Percentiles rank a stretch among this genome's conserved stretches.
Conservation (phyloP, 805 yeast species). For the Sugiyamaella floridensis region DNA sequence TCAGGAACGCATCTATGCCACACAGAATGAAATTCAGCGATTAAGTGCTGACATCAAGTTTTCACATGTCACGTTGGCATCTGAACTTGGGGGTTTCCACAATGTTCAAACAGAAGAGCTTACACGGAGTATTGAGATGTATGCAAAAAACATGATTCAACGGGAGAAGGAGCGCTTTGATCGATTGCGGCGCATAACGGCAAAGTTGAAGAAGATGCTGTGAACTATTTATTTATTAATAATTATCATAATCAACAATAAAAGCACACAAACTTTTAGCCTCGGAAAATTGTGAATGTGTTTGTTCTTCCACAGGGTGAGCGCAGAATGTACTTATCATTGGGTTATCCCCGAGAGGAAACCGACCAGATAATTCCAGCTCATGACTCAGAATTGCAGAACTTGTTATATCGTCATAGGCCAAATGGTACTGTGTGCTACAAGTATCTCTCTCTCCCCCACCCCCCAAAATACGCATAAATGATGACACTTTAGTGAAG, state of each 20-base stretch:
- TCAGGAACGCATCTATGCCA: slow-evolving; percentile 25
- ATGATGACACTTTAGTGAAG: not conserved
- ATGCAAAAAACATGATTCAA: slow-evolving; percentile 17
- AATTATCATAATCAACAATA: not conserved
- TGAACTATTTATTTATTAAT: slow-evolving; percentile 1
- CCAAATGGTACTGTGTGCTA: not conserved
- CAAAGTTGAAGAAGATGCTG: slow-evolving; percentile 2
- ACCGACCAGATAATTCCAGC: not conserved
- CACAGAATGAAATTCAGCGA: slow-evolving; percentile 25
- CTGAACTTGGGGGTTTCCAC: slow-evolving; percentile 35
- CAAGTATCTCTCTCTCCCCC: too few relatives aligned
- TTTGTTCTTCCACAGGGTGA: slow-evolving; percentile 10
- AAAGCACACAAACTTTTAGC: slow-evolving; percentile 3
- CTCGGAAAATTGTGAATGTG: slow-evolving; percentile 19
- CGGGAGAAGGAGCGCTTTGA: slow-evolving; percentile 18
- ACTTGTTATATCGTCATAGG: slow-evolving; percentile 18
- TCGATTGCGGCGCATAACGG: slow-evolving; percentile 13
- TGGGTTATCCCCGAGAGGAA: not conserved
- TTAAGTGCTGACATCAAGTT: slow-evolving; percentile 28
- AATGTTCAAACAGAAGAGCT: slow-evolving; percentile 30
- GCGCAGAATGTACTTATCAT: not conserved
- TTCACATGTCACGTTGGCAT: slow-evolving; percentile 33
- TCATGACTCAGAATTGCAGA: slow-evolving; percentile 20
- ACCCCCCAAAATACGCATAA: not conserved
- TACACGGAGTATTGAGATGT: slow-evolving; percentile 18